These are phyloP conservation scores for Austroboletus novae-zelandiae DNA, from an alignment of 1,284 basidiomycete species.

Conservation along the genomic window DNA sequence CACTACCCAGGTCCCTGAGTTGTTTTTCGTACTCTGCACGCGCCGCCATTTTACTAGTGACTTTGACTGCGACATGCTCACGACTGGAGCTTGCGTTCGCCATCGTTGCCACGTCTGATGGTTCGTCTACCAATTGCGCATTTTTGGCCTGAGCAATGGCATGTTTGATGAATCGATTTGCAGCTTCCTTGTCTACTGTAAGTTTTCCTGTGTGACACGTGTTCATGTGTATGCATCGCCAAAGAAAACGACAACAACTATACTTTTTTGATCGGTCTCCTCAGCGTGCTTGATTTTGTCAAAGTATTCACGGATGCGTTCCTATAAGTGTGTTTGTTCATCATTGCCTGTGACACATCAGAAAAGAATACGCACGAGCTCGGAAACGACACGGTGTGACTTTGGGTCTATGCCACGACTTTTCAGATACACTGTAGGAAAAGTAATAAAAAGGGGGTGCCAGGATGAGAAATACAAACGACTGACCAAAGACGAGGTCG, in stretches of 20 bases:
- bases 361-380: conserved; percentile 55
- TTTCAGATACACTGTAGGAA: conserved; percentile 67
- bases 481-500: conserved; percentile 75
- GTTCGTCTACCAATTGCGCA: conserved; percentile 32
- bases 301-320: conserved; percentile 74
- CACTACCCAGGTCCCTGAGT: conserved; percentile 44
- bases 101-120: conserved; percentile 7
- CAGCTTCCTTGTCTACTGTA: conserved; percentile 72
- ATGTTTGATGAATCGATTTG: conserved; percentile 76
- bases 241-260: conserved; percentile 20
- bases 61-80: conserved; percentile 46
- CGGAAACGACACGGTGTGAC: conserved; percentile 68
- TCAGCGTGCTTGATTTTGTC: conserved; percentile 76
- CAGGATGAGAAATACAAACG: background rate
- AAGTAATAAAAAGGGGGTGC: background rate
- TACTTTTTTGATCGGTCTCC: conserved; percentile 55
- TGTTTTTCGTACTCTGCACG: conserved; percentile 60
- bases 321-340: conserved; percentile 39
- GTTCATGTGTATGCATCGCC: background rate
- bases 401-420: conserved; percentile 73
- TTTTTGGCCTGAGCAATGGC: conserved; percentile 67
- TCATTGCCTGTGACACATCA: background rate
- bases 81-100: conserved; percentile 14
- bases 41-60: conserved; percentile 68
- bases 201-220: conserved; percentile 13